Percentiles rank a stretch among this genome's conserved stretches.
These are phyloP conservation scores for Saccharomyces hybrid DNA, from an alignment of 1,139 yeast genomes.

Conservation along the genomic window DNA sequence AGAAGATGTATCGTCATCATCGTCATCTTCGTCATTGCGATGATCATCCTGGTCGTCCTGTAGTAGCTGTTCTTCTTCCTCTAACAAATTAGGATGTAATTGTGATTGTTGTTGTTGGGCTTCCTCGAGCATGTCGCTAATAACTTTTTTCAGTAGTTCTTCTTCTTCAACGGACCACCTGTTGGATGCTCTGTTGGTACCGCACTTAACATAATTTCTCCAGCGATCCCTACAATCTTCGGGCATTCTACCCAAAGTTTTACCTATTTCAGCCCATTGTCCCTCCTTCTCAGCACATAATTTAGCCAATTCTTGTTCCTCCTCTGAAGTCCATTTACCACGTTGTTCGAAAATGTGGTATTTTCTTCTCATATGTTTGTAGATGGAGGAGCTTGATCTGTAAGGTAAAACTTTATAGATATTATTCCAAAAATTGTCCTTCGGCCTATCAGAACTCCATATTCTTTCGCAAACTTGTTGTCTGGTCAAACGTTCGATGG, in stretches of 20 bases:
- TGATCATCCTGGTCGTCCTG: conserved; percentile 1
- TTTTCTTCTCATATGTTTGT: conserved; percentile 83
- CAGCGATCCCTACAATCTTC: conserved; percentile 95
- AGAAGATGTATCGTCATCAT: neutral
- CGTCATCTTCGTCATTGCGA: conserved; percentile 5
- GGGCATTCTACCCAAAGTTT: conserved; percentile 81
- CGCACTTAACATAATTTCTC: conserved; percentile 92
- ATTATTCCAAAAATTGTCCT: conserved; percentile 84
- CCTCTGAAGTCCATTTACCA: conserved; percentile 82
- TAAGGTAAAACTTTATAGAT: conserved; percentile 71
- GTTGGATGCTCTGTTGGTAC: conserved; percentile 60
- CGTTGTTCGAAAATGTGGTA: conserved; percentile 81
- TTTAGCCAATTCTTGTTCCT: conserved; percentile 57
- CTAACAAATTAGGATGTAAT: neutral
- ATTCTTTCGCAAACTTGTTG: conserved; percentile 72
- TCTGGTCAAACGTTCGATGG: conserved; percentile 51
- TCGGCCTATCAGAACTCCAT: conserved; percentile 78
- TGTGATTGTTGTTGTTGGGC: conserved; percentile 12
- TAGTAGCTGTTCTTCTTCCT: neutral
- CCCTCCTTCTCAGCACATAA: conserved; percentile 63
- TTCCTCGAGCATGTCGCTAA: conserved; percentile 36
- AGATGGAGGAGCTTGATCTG: conserved; percentile 78
- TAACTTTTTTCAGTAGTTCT: conserved; percentile 47
- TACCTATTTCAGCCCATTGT: conserved; percentile 84
- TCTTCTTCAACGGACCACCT: conserved; percentile 81